Base-by-base conservation (phyloP, 1,284 basidiomycete species). In the Tylopilus sp. region DNA sequence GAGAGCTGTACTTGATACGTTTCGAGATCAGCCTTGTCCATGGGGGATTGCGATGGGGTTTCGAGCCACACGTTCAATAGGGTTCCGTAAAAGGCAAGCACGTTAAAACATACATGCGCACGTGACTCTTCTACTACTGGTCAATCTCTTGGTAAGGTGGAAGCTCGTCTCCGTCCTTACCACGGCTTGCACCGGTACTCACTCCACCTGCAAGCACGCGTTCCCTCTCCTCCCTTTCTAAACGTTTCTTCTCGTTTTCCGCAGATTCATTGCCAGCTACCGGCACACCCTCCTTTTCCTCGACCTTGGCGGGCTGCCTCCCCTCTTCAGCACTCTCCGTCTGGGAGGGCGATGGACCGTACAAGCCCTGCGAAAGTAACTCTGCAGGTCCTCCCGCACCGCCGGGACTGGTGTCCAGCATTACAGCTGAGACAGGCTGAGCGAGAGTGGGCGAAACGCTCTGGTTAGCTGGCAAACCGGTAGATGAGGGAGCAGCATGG, bases 1-100 rank as follows among this genome's bases (percentile, higher is more conserved):
- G 86, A 85, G 40, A 97, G 86, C 69, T 92, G 90, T 13, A 87
- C 86, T 71, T 91, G 84, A 66, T 92, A 93, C 1, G 89, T 90
- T 71, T 93, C 91, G 44, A 95, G 78, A 67, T 94, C 91, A 49
- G 79, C 73, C 59, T 78, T 81, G 60, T 86, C 84, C 86, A 89
- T 40, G 13, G 46, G 40, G 43, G 34, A 19, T 18, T 11, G 15
- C 41, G 35, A 31, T 25, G 23, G 19, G 30, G 41, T 9, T 47
- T 23, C 45, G 15, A 39, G 6, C 16, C n/a, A 21, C 39, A 23
- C 26, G 15, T 25, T 19, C 18, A 33, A n/a, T n/a, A n/a, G 18
- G 44, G 35, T 65, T 60, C 53, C 60, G 13, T 33, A 65, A 56
- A 57, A 42, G 62, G 60, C 1, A 60, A 49, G n/a, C n/a, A n/a